Conservation (phyloP, 768 basidiomycete genomes). For the Myochromella boudieri region DNA sequence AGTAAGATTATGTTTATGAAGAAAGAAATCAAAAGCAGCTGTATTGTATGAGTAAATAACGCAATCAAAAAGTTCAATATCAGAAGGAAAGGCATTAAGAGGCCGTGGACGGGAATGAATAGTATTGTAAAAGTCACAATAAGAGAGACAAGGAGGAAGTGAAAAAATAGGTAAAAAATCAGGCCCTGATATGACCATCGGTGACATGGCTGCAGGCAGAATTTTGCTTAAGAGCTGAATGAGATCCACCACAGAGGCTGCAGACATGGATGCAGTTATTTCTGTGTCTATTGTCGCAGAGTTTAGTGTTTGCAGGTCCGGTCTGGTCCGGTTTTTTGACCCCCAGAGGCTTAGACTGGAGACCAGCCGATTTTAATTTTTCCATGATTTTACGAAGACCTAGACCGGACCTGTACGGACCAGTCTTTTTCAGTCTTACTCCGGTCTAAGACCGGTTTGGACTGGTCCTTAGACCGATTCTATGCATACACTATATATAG, state of each 20-base stretch:
- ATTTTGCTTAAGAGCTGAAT: slow-evolving; percentile 14
- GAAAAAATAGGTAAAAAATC: background rate
- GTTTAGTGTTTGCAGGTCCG: too few species aligned
- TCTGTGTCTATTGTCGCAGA: background rate
- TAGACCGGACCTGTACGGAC: too few species aligned
- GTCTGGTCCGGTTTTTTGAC: too few species aligned
- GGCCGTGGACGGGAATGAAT: background rate
- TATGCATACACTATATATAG: too few species aligned
- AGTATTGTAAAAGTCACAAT: background rate
- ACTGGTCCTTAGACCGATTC: too few species aligned
- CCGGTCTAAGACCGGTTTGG: too few species aligned
- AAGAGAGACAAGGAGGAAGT: slow-evolving; percentile 6
- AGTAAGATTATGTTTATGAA: background rate
- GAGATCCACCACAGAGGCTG: slow-evolving; percentile 18
- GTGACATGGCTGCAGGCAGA: slow-evolving; percentile 4
- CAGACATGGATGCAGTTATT: slow-evolving; percentile 15
- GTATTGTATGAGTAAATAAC: slow-evolving; percentile 18
- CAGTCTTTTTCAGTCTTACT: too few species aligned
- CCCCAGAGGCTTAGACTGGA: too few species aligned
- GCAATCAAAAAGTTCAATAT: background rate
- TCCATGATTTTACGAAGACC: too few species aligned
- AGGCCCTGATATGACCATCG: slow-evolving; percentile 6
- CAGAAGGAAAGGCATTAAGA: background rate
- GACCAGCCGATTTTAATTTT: too few species aligned
- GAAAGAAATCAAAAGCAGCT: slow-evolving; percentile 11